Evolutionary conservation across 2,329 filamentous ascomycete species (phyloP).

Genomic region (Pseudogymnoascus pannorum): DNA sequence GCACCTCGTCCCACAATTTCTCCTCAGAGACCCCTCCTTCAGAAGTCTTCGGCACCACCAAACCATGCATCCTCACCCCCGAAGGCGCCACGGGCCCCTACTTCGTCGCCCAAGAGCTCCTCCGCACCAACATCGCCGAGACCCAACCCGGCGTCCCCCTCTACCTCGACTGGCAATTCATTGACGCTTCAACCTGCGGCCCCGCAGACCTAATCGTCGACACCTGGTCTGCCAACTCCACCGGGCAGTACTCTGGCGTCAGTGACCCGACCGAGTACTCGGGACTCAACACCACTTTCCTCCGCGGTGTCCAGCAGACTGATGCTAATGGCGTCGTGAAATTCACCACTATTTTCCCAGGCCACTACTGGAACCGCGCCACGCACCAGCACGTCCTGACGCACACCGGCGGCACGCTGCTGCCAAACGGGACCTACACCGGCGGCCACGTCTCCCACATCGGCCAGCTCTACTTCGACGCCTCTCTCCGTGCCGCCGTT

Average conservation of each 20-base stretch:
- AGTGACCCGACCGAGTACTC: conserved; percentile 17
- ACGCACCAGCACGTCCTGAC: conserved; percentile 40
- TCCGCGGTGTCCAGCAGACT: conserved; percentile 35
- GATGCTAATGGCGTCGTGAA: conserved; percentile 33
- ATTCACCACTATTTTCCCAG: conserved; percentile 37
- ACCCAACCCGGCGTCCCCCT: conserved; percentile 30
- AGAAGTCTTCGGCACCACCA: neutral
- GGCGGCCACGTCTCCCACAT: conserved; percentile 46
- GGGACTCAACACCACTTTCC: conserved; percentile 28
- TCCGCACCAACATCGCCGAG: conserved; percentile 31
- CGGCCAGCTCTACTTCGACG: conserved; percentile 54
- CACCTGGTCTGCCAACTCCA: neutral
- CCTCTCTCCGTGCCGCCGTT: conserved; percentile 41
- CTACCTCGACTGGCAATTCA: conserved; percentile 32
- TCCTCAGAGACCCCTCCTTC: neutral
- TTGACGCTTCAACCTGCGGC: conserved; percentile 33
- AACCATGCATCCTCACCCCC: neutral
- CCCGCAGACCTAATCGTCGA: conserved; percentile 21
- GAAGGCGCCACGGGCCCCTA: neutral
- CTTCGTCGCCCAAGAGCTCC: conserved; percentile 29
- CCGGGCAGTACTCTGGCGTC: neutral
- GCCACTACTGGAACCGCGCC: conserved; percentile 40
- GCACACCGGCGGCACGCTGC: conserved; percentile 26
- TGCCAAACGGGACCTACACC: conserved; percentile 35
- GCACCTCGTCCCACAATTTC: neutral